These are phyloP conservation scores for Neurospora crassa DNA, from an alignment of 2,329 filamentous ascomycete species.

Conservation along the genomic window DNA sequence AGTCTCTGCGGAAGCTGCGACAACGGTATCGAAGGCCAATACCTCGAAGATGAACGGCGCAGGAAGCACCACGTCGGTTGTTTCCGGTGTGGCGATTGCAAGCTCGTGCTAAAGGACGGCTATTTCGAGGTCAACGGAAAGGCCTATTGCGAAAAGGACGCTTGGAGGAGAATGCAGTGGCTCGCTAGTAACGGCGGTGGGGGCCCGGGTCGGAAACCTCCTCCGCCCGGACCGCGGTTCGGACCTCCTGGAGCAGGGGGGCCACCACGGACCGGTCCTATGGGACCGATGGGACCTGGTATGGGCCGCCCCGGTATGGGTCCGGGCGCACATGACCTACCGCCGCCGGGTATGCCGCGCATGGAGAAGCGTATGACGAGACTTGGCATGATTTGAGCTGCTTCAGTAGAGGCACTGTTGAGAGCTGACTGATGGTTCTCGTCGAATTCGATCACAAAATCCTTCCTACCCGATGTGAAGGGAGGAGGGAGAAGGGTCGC, in stretches of 20 bases:
- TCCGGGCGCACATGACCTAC: constrained; percentile 25
- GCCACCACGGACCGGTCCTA: constrained; percentile 1
- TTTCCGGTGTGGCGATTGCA: constrained; percentile 76
- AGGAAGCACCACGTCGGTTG: constrained; percentile 82
- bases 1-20: constrained; percentile 76
- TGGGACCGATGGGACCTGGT: constrained; percentile 4
- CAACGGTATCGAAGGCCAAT: constrained; percentile 84
- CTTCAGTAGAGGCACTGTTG: background rate
- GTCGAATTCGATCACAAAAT: background rate
- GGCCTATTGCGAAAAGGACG: constrained; percentile 82
- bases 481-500: background rate
- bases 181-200: constrained; percentile 7
- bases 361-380: constrained; percentile 57
- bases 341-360: constrained; percentile 27
- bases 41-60: constrained; percentile 69
- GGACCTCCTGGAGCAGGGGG: constrained; percentile 7
- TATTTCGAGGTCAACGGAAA: constrained; percentile 82
- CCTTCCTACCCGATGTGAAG: background rate
- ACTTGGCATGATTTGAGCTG: constrained; percentile 43
- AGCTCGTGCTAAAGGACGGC: constrained; percentile 63
- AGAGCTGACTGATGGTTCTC: background rate
- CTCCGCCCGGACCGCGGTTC: constrained; percentile 2
- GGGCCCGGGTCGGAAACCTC: constrained; percentile 7
- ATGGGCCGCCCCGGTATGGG: constrained; percentile 9
- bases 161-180: constrained; percentile 45